Evolutionary conservation across 164 flowering plant species (phyloP), one percentile per base, ranked within the genome.

Genomic region (Houttuynia cordata): DNA sequence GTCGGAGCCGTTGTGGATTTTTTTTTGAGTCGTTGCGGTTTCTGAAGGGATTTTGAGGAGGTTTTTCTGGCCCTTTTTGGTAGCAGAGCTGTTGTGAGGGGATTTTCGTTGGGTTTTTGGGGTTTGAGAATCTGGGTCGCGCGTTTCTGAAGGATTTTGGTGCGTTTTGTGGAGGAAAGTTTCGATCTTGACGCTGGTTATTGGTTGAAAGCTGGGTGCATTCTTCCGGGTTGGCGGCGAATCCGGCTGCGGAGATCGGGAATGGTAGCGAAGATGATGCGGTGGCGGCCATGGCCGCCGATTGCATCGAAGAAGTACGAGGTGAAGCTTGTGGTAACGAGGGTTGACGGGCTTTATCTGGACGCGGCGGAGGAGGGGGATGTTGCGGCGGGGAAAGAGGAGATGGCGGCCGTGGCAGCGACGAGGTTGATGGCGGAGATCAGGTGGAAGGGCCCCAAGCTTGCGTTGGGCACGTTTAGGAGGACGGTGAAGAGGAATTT

Each of bases 231-330:
- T 45, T 42, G 51, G 14, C 9, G 25, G 52, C 3, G 51, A 17
- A 23, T 59, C 41, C 24, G 39, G 63, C 53, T 18, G 47, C 19
- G 20, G 17, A 24, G 15, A 23, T 40, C 19, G 18, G 24, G 20
- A 73, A 90, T 83, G 97, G 97, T 82, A 75, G 99, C 83, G 85
- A 88, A 78, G 78, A 88, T 90, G 94, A 94, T 91, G 85, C 79
- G 71, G 75, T 88, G 99, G 99, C 78, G 96, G 69, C 96, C 96
- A 30, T 88, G 97, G 99, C 96, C 95, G 68, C 93, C 95, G 9
- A 62, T 76, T 58, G 50, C 67, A 57, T 58, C 88, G 70, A 84
- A 59, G 69, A 90, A 88, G 75, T 91, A 75, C 69, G 85, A 83
- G 77, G 97, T 91, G 57, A 86, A 68, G 69, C 69, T 94, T 14